These are phyloP conservation scores for Xerophyta viscosa DNA, from an alignment of 106 monocot species.

Conservation along the genomic window DNA sequence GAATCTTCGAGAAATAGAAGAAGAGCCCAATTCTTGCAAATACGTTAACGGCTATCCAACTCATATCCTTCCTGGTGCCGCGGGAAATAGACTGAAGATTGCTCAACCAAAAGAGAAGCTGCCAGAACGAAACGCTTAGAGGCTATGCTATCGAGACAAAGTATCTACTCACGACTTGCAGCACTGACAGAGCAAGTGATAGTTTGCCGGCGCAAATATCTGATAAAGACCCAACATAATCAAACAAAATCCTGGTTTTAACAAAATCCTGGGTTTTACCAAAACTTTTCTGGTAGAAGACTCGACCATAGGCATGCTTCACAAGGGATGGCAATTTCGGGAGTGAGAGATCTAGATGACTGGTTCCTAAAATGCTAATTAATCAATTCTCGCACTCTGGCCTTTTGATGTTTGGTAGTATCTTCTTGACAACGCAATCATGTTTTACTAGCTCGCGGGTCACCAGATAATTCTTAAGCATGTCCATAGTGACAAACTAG, in stretches of 20 bases:
- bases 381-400: conserved; percentile 41
- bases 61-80: conserved; percentile 69
- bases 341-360: conserved; percentile 32
- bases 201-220: conserved; percentile 73
- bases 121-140: conserved; percentile 54
- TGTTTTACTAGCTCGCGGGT: conserved; percentile 21
- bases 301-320: conserved; percentile 53
- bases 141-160: conserved; percentile 12
- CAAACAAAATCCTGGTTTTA: conserved; percentile 49
- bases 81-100: conserved; percentile 52
- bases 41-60: conserved; percentile 41
- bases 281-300: conserved; percentile 46
- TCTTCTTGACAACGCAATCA: conserved; percentile 51
- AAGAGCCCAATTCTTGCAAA: conserved; percentile 19
- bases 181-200: conserved; percentile 55
- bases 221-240: conserved; percentile 57
- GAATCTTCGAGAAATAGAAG: conserved; percentile 49
- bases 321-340: conserved; percentile 71
- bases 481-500: conserved; percentile 4
- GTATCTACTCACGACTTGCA: conserved; percentile 15
- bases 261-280: too few relatives aligned
- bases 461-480: conserved; percentile 37
- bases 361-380: conserved; percentile 48
- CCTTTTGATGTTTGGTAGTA: conserved; percentile 50
- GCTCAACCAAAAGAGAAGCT: conserved; percentile 55